Conservation (phyloP, 306 rosid genomes). For the Quercus variabilis region DNA sequence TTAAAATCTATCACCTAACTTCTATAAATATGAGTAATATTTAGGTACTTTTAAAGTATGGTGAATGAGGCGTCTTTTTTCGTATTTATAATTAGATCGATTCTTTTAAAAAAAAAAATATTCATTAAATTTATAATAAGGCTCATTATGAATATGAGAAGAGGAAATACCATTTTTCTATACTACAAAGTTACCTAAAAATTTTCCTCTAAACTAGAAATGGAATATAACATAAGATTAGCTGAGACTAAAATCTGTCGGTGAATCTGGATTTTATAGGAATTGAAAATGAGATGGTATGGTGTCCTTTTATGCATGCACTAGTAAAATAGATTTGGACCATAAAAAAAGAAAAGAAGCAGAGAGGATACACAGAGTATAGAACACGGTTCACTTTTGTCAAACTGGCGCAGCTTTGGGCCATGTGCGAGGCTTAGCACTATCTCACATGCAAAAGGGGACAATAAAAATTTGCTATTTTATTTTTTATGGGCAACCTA, state of each 20-base stretch:
- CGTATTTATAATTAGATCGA: fast-evolving
- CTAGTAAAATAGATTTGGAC: background rate
- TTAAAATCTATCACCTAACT: no score
- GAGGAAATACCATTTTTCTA: fast-evolving
- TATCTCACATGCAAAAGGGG: background rate
- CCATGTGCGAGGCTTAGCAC: slow-evolving; percentile 26
- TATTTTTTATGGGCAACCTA: background rate
- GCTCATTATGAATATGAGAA: no score
- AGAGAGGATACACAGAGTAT: background rate
- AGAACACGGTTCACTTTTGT: slow-evolving; percentile 5
- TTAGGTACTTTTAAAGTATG: fast-evolving
- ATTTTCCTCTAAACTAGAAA: no score
- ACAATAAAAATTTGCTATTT: background rate
- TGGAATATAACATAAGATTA: background rate
- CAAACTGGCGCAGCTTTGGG: slow-evolving; percentile 21
- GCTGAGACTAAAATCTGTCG: background rate
- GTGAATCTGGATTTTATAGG: background rate
- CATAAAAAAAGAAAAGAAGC: background rate
- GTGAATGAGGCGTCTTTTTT: fast-evolving
- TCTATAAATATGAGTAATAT: no score
- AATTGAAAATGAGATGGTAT: no score
- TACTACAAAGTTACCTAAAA: no score
- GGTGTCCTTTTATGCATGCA: no score
- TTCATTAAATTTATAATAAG: no score
- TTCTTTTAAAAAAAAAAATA: no score